Percentiles rank a stretch among this genome's conserved stretches.
Evolutionary conservation across 2,329 filamentous ascomycete genomes (phyloP).

Genomic region (Cladosporium sp.): DNA sequence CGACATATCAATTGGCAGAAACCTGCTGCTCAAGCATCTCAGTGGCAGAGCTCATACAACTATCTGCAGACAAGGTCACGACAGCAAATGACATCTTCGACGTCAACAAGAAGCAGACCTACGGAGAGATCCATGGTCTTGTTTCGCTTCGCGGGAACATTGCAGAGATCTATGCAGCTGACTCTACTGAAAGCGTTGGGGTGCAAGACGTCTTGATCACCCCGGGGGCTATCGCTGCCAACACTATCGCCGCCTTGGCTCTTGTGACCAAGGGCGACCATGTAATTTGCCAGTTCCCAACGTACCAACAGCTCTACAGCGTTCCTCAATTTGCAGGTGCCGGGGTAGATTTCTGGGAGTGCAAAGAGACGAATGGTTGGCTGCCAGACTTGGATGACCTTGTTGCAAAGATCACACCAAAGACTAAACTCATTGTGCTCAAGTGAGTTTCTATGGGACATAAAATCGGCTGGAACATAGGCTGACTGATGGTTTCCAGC

Average conservation of each 20-base stretch:
- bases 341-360: conserved; percentile 73
- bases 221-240: conserved; percentile 79
- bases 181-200: background rate
- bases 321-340: conserved; percentile 74
- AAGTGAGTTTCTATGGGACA: conserved; percentile 38
- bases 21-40: conserved; percentile 77
- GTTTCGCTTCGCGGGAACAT: conserved; percentile 59
- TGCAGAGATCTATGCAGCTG: conserved; percentile 25
- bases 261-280: conserved; percentile 74
- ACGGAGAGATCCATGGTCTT: conserved; percentile 72
- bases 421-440: conserved; percentile 68
- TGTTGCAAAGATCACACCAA: conserved; percentile 62
- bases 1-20: conserved; percentile 71
- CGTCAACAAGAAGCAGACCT: conserved; percentile 63
- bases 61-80: conserved; percentile 58
- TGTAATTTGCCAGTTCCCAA: conserved; percentile 82
- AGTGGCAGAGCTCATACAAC: conserved; percentile 61
- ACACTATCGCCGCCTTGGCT: conserved; percentile 73
- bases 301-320: conserved; percentile 80
- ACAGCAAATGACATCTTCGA: conserved; percentile 45
- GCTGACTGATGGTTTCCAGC: conserved; percentile 10
- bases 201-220: conserved; percentile 72
- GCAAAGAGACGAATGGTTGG: conserved; percentile 52
- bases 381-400: conserved; percentile 67
- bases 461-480: background rate